Evolutionary conservation across 495 filamentous ascomycete genomes (phyloP), one percentile per base, ranked within the genome.

Genomic region (Aspergillus sclerotiicarbonarius): DNA sequence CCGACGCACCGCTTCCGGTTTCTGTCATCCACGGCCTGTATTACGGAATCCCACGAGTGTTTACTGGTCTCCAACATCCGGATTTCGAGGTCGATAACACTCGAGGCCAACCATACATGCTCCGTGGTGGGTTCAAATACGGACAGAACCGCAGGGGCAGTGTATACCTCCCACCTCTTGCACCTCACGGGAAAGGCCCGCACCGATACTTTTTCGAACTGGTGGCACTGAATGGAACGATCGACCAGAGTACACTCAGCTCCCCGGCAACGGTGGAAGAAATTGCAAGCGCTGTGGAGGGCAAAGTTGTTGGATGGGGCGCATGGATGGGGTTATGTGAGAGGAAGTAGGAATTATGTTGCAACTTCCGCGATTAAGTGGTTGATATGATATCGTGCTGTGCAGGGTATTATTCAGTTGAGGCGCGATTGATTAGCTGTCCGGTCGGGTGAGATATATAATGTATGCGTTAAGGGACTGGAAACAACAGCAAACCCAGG

Each of bases 191-290:
- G 31, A 71, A 81, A 63, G 80, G 79, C 0, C 69, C 70, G 15
- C 80, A 81, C 64, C 70, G 80, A 53, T 81, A 80, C 61, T 80
- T 82, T 61, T 82, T 73, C 59, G 67, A 77, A 43, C 62, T 84
- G 9, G 58, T 82, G 29, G 80, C 73, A 7, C 65, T 82, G 18
- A 76, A 67, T 35, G 63, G 76, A 53, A 65, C 63, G 21, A 62
- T 81, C 32, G 65, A 75, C 55, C 51, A 60, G 25, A 62, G 44
- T 6, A 56, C 69, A 19, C 50, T 81, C 37, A 75, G 65, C 35
- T 48, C 54, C 4, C 56, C 66, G 50, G 67, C 72, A 21, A 73
- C 65, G 6, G 65, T 67, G 44, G 75, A 74, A 30, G 70, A 79
- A 61, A 62, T 82, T 25, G 61, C 53, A 9, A 60, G 63, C 2